Evolutionary conservation across 257 asterid genomes (phyloP).

Genomic region (Verbena officinalis): DNA sequence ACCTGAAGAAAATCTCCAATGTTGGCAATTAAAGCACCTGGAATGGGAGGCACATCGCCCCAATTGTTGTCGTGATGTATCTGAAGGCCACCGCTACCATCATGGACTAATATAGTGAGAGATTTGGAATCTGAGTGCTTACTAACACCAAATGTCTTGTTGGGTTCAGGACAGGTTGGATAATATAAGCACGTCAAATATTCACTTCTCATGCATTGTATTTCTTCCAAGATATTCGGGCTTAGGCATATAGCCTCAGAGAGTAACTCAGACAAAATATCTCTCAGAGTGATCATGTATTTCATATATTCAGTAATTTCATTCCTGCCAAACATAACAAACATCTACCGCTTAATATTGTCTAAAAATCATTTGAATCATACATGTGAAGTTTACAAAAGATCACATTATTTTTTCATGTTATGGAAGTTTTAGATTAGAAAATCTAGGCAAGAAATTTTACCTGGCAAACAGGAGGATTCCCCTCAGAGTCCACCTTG

Average conservation of each 20-base stretch:
- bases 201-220: constrained; percentile 54
- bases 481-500: constrained; percentile 33
- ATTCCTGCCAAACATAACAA: constrained; percentile 39
- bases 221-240: constrained; percentile 38
- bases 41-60: constrained; percentile 72
- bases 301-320: constrained; percentile 61
- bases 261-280: constrained; percentile 46
- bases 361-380: too few species aligned
- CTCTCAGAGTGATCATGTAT: constrained; percentile 46
- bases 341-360: too few species aligned
- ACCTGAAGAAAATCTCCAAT: constrained; percentile 83
- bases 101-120: constrained; percentile 63
- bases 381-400: too few species aligned
- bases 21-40: constrained; percentile 65
- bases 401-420: too few species aligned
- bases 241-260: constrained; percentile 68
- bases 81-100: constrained; percentile 70
- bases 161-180: constrained; percentile 81
- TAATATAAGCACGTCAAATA: constrained; percentile 59
- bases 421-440: too few species aligned
- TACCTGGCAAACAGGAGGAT: constrained; percentile 74
- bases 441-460: too few species aligned
- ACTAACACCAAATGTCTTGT: constrained; percentile 48
- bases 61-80: constrained; percentile 51
- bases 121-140: constrained; percentile 66